phyloP scores from a whole-genome alignment of 2,329 filamentous ascomycete genomes.

The Fusarium temperatum region DNA sequence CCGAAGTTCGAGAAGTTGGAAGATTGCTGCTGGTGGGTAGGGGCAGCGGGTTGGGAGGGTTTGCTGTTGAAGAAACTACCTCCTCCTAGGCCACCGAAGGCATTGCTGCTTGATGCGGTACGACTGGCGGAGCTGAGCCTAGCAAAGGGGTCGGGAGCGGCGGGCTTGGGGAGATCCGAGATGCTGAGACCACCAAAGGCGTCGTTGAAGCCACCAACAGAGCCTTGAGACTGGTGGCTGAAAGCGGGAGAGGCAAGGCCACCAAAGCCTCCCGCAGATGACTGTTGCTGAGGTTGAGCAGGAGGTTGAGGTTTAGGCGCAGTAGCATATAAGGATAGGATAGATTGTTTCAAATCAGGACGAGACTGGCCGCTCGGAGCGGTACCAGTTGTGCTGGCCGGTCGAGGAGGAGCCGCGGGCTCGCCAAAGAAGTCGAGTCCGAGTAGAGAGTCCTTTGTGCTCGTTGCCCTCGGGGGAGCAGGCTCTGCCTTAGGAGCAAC shows the following conservation, averaged over 20 bases:
- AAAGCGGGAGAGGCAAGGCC: constrained; percentile 68
- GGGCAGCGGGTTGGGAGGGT: constrained; percentile 65
- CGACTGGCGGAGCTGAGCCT: constrained; percentile 56
- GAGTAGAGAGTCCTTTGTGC: constrained; percentile 86
- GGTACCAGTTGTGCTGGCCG: constrained; percentile 81
- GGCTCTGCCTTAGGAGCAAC: constrained; percentile 69
- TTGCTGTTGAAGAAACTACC: constrained; percentile 86
- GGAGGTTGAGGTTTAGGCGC: constrained; percentile 78
- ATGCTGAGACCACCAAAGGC: constrained; percentile 68
- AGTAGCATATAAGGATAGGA: constrained; percentile 91
- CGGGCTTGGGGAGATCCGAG: constrained; percentile 55
- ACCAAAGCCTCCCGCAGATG: constrained; percentile 72
- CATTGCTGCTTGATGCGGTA: constrained; percentile 48
- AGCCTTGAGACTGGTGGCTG: constrained; percentile 59
- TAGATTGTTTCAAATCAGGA: constrained; percentile 96
- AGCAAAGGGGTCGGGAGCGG: constrained; percentile 66
- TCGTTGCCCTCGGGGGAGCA: constrained; percentile 73
- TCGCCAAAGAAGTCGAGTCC: constrained; percentile 93
- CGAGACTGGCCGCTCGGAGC: constrained; percentile 73
- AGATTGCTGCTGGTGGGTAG: constrained; percentile 60
- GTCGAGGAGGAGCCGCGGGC: constrained; percentile 75
- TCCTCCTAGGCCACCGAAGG: constrained; percentile 68
- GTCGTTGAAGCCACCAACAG: constrained; percentile 76
- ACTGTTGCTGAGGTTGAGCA: constrained; percentile 54
- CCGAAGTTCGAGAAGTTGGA: constrained; percentile 72